phyloP scores from a whole-genome alignment of 2,329 filamentous ascomycete species.

The Fusarium protoensiforme region DNA sequence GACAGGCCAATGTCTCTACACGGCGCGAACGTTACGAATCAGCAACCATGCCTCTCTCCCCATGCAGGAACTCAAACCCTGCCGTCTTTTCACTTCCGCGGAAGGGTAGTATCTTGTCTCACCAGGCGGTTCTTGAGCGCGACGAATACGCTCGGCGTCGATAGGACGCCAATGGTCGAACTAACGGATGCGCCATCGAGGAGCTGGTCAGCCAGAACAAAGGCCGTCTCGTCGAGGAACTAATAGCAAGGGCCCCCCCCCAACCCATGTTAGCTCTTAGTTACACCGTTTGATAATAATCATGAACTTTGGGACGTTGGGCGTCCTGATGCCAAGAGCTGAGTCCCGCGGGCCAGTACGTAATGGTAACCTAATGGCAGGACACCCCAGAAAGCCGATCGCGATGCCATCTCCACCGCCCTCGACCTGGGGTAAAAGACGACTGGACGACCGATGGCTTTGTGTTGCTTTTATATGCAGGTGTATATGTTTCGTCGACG shows the following conservation, averaged over 20 bases:
- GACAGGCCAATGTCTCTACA: conserved; percentile 34
- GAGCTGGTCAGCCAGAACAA: conserved; percentile 70
- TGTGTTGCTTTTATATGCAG: conserved; percentile 3
- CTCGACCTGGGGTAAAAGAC: conserved; percentile 1
- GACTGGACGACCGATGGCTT: conserved; percentile 4
- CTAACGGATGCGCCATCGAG: conserved; percentile 68
- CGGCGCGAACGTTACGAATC: background rate
- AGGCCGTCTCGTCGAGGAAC: conserved; percentile 80
- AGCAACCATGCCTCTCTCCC: conserved; percentile 4
- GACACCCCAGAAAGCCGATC: conserved; percentile 29
- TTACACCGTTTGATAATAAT: conserved; percentile 12
- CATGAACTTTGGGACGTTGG: conserved; percentile 31
- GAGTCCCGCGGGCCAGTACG: conserved; percentile 30
- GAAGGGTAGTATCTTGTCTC: conserved; percentile 34
- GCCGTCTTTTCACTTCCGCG: background rate
- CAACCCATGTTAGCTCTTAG: conserved; percentile 12
- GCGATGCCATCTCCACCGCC: conserved; percentile 35
- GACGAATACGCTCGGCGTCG: conserved; percentile 81
- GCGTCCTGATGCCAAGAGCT: conserved; percentile 13
- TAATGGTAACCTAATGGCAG: conserved; percentile 32
- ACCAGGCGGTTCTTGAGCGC: conserved; percentile 78
- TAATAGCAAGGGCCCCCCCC: conserved; percentile 43
- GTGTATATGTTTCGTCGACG: background rate
- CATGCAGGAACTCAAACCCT: background rate
- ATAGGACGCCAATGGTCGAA: conserved; percentile 75